These are phyloP conservation scores for Calonectria pteridis DNA, from an alignment of 2,329 filamentous ascomycete genomes.

Conservation along the genomic window DNA sequence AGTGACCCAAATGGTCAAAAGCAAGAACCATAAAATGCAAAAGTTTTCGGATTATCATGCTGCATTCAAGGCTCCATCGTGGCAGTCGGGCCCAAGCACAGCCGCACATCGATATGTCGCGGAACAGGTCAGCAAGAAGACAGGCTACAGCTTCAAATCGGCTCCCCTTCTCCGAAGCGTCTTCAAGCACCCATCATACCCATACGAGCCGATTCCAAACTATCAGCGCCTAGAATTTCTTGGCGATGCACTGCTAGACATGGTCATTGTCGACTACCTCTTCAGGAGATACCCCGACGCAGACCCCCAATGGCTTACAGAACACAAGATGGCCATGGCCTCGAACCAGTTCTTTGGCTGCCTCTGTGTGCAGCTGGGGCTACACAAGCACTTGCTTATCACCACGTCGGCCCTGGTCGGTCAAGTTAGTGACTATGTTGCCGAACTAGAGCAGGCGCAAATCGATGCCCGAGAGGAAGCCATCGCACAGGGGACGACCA, in stretches of 20 bases:
- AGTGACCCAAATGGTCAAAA: conserved; percentile 78
- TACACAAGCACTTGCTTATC: conserved; percentile 79
- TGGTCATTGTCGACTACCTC: conserved; percentile 85
- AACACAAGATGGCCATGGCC: conserved; percentile 99
- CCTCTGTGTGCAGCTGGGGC: conserved; percentile 80
- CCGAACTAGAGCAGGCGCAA: conserved; percentile 66
- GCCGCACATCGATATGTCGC: conserved; percentile 78
- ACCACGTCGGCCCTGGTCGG: conserved; percentile 58
- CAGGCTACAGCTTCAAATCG: conserved; percentile 76
- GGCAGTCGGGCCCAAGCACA: conserved; percentile 73
- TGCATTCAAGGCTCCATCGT: conserved; percentile 76
- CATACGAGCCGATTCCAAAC: conserved; percentile 81
- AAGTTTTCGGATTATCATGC: conserved; percentile 80
- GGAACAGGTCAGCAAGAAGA: conserved; percentile 69
- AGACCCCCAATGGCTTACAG: conserved; percentile 96
- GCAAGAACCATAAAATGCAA: conserved; percentile 76
- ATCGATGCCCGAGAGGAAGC: conserved; percentile 51
- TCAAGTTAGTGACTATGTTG: conserved; percentile 67
- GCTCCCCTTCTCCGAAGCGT: conserved; percentile 84
- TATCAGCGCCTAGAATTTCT: conserved; percentile 95
- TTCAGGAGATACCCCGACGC: conserved; percentile 81
- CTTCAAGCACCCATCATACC: conserved; percentile 89
- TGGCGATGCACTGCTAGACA: conserved; percentile 89
- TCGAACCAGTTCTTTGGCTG: conserved; percentile 94
- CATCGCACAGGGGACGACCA: conserved; percentile 44